These are phyloP conservation scores for Amphibolis antarctica DNA, from an alignment of 106 monocot genomes.

Conservation along the genomic window DNA sequence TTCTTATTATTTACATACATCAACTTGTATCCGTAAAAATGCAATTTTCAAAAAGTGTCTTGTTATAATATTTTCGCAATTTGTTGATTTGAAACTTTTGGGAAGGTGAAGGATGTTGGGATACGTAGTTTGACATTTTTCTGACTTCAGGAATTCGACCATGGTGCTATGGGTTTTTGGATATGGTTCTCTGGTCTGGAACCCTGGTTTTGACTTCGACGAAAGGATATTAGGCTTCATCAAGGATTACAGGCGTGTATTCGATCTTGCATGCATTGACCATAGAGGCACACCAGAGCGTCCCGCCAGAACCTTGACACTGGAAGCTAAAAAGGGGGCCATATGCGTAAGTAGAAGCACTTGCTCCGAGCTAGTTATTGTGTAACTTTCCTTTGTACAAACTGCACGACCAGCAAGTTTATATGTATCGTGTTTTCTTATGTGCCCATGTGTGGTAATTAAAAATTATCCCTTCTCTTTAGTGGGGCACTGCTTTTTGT, in stretches of 20 bases:
- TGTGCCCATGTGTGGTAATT: not conserved
- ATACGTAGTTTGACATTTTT: too few relatives aligned
- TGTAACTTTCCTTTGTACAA: not conserved
- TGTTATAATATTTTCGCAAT: too few relatives aligned
- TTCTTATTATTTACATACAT: too few relatives aligned
- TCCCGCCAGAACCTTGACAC: constrained; percentile 86
- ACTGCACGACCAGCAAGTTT: not conserved
- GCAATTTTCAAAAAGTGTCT: too few relatives aligned
- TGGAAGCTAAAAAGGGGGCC: constrained; percentile 66
- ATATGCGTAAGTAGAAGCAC: constrained; percentile 61
- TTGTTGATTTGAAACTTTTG: too few relatives aligned
- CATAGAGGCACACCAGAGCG: constrained; percentile 88
- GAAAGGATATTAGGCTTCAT: constrained; percentile 62
- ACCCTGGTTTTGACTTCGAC: constrained; percentile 71
- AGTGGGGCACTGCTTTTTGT: constrained; percentile 87
- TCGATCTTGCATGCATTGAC: constrained; percentile 90
- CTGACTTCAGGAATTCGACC: constrained; percentile 66
- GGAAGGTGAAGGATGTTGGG: too few relatives aligned
- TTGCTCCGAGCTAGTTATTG: too few relatives aligned
- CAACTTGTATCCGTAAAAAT: too few relatives aligned
- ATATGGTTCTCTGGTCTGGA: too few relatives aligned
- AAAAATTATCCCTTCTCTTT: not conserved
- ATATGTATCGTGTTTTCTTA: not conserved
- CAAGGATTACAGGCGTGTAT: constrained; percentile 65
- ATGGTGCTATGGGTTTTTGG: constrained; percentile 64